These are phyloP conservation scores for Cercospora brassicicola DNA, from an alignment of 2,329 filamentous ascomycete species.

Conservation along the genomic window DNA sequence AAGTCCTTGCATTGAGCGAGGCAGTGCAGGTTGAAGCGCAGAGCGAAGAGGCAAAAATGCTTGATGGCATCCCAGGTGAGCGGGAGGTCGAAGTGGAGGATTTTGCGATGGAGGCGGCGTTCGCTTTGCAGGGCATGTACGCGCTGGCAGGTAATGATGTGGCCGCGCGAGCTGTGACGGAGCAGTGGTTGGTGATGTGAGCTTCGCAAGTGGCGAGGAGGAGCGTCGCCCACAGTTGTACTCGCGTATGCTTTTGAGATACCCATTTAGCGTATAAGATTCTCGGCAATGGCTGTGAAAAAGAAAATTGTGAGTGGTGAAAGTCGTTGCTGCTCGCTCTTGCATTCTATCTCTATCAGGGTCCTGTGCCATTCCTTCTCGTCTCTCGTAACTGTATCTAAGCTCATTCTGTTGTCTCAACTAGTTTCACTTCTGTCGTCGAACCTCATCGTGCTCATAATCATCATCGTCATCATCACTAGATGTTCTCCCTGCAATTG, in stretches of 20 bases:
- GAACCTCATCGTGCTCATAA: not conserved
- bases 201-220: not conserved
- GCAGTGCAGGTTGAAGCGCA: slow-evolving; percentile 43
- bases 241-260: slow-evolving; percentile 2
- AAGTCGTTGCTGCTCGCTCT: not conserved
- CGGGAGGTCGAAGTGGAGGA: slow-evolving; percentile 50
- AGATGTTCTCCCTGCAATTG: not conserved
- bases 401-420: not conserved
- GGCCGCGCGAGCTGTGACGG: slow-evolving; percentile 61
- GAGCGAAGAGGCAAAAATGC: slow-evolving; percentile 36
- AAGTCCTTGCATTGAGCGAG: slow-evolving; percentile 54
- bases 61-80: slow-evolving; percentile 37
- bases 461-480: slow-evolving; percentile 9
- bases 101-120: slow-evolving; percentile 69
- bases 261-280: not conserved
- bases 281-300: no score
- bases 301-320: no score
- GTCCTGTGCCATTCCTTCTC: not conserved
- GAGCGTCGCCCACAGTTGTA: not conserved
- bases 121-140: slow-evolving; percentile 69
- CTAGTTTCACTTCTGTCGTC: not conserved
- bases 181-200: slow-evolving; percentile 54
- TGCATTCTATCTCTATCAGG: not conserved
- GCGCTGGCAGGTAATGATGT: slow-evolving; percentile 62
- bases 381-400: not conserved